phyloP scores from a whole-genome alignment of 306 rosid species.

The Begonia loranthoides region DNA sequence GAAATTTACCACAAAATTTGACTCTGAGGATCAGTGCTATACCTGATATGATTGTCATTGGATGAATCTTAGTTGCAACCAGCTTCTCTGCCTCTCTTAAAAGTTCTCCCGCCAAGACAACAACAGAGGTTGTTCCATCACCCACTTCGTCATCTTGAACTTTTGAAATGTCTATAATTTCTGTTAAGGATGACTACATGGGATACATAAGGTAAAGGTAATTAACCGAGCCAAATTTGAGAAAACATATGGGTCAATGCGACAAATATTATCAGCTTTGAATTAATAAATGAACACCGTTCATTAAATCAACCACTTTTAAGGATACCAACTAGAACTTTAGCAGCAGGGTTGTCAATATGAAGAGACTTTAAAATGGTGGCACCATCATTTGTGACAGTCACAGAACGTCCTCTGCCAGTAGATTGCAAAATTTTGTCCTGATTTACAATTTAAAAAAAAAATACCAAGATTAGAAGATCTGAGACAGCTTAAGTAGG shows the following conservation, averaged over 20 bases:
- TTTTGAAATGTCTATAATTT: conserved; percentile 71
- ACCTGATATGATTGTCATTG: conserved; percentile 97
- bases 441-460: conserved; percentile 32
- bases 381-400: conserved; percentile 94
- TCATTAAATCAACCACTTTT: not conserved
- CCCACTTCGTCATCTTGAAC: conserved; percentile 99
- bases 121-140: conserved; percentile 98
- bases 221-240: not conserved
- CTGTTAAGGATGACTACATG: conserved; percentile 30
- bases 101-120: conserved; percentile 96
- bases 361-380: conserved; percentile 95
- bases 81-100: conserved; percentile 84
- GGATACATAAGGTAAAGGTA: not conserved
- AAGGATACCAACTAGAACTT: conserved; percentile 99
- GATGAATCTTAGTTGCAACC: conserved; percentile 83
- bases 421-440: conserved; percentile 95
- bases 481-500: not conserved
- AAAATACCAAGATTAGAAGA: not conserved
- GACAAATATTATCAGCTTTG: no score
- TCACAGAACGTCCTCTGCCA: conserved; percentile 77
- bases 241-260: no score
- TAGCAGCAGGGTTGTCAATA: conserved; percentile 95
- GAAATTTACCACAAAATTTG: no score
- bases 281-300: not conserved
- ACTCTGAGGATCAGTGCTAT: conserved; percentile 13